Evolutionary conservation across 768 basidiomycete species (phyloP).

Genomic region (Mrakia frigida): DNA sequence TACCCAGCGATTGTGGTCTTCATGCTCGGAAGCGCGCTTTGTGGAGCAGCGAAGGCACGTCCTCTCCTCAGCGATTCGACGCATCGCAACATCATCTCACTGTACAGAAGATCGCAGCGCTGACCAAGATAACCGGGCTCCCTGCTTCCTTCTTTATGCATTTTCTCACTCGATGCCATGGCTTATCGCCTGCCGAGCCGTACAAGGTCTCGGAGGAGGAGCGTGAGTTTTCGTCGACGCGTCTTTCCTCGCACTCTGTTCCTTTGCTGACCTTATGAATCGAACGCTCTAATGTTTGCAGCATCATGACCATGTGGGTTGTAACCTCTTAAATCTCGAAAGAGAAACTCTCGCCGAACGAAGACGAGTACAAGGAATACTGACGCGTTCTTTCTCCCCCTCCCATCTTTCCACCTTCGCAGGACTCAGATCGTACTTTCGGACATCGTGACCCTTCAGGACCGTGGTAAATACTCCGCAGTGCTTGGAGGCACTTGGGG

Average conservation of each 20-base stretch:
- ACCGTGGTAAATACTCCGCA: background rate
- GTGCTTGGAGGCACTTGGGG: slow-evolving; percentile 9
- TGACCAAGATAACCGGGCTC: background rate
- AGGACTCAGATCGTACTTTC: slow-evolving; percentile 76
- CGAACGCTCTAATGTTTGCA: too few species aligned
- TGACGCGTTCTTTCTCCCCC: too few species aligned
- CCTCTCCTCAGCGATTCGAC: background rate
- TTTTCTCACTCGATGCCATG: slow-evolving; percentile 49
- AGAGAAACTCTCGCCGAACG: too few species aligned
- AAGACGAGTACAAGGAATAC: too few species aligned
- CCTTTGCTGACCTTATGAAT: background rate
- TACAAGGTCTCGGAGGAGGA: slow-evolving; percentile 77
- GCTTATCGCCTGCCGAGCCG: slow-evolving; percentile 61
- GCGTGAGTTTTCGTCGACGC: background rate
- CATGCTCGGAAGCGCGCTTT: slow-evolving; percentile 69
- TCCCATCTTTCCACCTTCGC: too few species aligned
- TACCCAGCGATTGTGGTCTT: slow-evolving; percentile 71
- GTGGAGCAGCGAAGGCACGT: slow-evolving; percentile 65
- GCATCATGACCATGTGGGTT: slow-evolving; percentile 6
- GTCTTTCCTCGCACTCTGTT: background rate
- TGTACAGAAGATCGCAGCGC: background rate
- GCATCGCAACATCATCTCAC: slow-evolving; percentile 4
- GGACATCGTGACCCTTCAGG: slow-evolving; percentile 57
- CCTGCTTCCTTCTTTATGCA: slow-evolving; percentile 22
- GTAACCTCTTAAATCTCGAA: too few species aligned